Evolutionary conservation across 495 filamentous ascomycete species (phyloP).

Genomic region (Penicillium bialowiezense): DNA sequence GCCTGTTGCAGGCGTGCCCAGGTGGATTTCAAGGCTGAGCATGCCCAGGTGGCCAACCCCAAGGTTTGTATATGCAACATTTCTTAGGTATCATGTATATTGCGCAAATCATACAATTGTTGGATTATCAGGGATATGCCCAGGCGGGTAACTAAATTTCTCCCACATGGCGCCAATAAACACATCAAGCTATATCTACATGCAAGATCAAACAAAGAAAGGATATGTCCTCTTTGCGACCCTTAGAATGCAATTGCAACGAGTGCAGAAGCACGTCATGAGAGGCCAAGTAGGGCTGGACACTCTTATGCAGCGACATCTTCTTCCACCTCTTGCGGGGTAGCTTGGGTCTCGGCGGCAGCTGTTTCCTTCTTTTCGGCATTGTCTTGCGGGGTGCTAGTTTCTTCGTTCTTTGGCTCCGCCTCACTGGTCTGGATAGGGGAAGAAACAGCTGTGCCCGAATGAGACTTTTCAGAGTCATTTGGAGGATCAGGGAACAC

Average conservation of each 20-base stretch:
- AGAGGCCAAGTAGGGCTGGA: background rate
- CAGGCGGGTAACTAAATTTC: background rate
- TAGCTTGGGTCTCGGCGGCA: constrained; percentile 1
- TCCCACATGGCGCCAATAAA: constrained; percentile 1
- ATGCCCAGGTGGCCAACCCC: no score
- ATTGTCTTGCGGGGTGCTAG: background rate
- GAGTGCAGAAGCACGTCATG: background rate
- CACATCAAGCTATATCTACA: constrained; percentile 23
- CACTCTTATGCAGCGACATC: background rate
- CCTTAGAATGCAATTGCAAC: constrained; percentile 21
- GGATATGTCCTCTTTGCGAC: constrained; percentile 7
- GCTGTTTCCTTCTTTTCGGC: background rate
- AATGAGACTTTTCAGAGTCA: constrained; percentile 22
- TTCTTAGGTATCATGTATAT: no score
- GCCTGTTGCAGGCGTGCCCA: no score
- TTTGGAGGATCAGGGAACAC: constrained; percentile 43
- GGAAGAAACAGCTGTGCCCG: constrained; percentile 20
- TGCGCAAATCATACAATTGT: constrained; percentile 35
- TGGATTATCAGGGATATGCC: background rate
- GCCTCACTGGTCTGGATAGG: constrained; percentile 13
- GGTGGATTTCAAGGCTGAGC: no score
- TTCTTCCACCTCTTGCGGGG: constrained; percentile 7
- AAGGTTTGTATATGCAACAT: no score
- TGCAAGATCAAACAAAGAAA: constrained; percentile 5
- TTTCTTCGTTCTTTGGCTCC: constrained; percentile 14